Conservation (phyloP, 1,284 basidiomycete species). For the Ceratobasidium sp. region DNA sequence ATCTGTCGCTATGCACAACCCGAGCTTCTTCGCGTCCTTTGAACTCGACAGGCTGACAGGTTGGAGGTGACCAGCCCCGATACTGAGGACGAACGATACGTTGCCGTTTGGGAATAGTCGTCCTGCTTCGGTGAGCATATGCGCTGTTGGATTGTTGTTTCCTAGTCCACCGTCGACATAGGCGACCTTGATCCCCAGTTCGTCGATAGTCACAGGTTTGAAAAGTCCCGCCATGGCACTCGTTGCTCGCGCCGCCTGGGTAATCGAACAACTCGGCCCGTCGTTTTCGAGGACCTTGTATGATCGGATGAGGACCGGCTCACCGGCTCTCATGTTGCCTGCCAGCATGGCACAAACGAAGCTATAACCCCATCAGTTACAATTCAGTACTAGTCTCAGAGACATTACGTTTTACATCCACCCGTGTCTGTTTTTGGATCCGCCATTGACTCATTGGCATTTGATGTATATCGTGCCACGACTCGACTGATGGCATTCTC, state of each 20-base stretch:
- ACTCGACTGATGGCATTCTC: background rate
- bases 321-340: background rate
- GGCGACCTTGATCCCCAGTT: background rate
- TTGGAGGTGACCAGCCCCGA: background rate
- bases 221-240: background rate
- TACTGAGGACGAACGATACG: background rate
- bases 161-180: conserved; percentile 14
- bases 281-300: background rate
- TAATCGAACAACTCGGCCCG: conserved; percentile 13
- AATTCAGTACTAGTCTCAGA: background rate
- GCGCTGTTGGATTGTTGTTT: background rate
- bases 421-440: background rate
- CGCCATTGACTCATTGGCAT: background rate
- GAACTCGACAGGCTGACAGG: background rate
- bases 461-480: background rate
- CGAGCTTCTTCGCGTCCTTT: background rate
- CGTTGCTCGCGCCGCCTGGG: conserved; percentile 8
- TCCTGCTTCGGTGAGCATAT: background rate
- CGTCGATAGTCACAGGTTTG: conserved; percentile 3
- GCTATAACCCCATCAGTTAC: background rate
- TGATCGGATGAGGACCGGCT: conserved; percentile 1
- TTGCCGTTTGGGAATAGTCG: background rate
- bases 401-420: conserved; percentile 1
- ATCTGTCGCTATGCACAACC: background rate
- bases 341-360: conserved; percentile 3